Conservation (phyloP, 768 basidiomycete genomes). For the Hirschioporus abietinus region DNA sequence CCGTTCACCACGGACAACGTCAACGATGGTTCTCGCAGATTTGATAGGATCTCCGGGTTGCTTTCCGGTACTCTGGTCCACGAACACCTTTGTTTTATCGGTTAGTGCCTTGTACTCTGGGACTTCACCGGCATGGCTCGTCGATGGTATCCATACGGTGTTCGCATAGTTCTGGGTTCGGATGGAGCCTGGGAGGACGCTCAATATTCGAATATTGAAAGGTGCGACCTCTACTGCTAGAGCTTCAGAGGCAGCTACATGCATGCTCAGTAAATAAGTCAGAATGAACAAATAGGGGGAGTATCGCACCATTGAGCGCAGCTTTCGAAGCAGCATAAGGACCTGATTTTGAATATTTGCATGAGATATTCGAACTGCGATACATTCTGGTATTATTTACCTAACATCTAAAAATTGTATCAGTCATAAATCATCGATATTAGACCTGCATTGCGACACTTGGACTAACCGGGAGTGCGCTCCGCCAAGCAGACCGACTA, state of each 20-base stretch:
- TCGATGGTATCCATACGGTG: not conserved
- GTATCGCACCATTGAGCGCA: constrained; percentile 21
- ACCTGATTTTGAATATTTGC: constrained; percentile 11
- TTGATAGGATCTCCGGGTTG: constrained; percentile 34
- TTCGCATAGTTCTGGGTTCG: constrained; percentile 17
- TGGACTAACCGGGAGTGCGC: constrained; percentile 36
- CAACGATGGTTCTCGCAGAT: constrained; percentile 29
- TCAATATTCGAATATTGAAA: constrained; percentile 23
- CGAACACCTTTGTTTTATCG: constrained; percentile 21
- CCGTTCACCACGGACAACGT: constrained; percentile 26
- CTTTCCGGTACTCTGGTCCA: constrained; percentile 17
- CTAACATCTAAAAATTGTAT: not conserved
- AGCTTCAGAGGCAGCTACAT: constrained; percentile 18
- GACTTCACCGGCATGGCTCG: constrained; percentile 2
- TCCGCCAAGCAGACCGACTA: constrained; percentile 48
- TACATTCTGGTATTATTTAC: not conserved
- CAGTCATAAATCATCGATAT: not conserved
- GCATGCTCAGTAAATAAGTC: constrained; percentile 10
- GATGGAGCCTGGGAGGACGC: constrained; percentile 23
- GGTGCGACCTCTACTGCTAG: constrained; percentile 21
- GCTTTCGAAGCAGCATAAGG: constrained; percentile 24
- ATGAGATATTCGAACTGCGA: not conserved
- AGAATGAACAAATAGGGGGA: not conserved
- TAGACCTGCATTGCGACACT: not conserved
- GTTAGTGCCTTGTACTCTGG: constrained; percentile 18